Base-by-base conservation (phyloP, 768 basidiomycete species). In the Sarcomyxa edulis region DNA sequence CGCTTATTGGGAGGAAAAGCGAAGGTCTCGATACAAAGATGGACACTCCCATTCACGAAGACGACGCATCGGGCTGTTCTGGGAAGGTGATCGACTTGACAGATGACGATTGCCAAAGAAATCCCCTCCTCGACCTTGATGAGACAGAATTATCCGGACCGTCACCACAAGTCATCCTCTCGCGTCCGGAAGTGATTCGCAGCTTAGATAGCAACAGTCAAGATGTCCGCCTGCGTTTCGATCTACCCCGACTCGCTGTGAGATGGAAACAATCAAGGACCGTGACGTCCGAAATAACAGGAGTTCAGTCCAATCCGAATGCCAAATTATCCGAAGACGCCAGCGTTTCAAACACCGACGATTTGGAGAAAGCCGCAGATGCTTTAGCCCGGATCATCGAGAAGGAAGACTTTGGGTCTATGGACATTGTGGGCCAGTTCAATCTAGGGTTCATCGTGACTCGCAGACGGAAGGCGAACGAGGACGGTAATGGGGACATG, bases 361-460 rank as follows among this genome's bases (percentile, higher is more conserved):
- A 76, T 22, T 74, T 83, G 35, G 65, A 72, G 10, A 68, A 61
- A 10, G 72, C 67, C 9, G 85, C 76, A 0, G 75, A 74, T 34
- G 81, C 81, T 0, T 76, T 99, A 2, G 74, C 87, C 8, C 76
- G 94, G 11, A 79, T 91, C 23, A 93, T 99, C 19, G 72, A 78
- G 29, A 98, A 98, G 63, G 55, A 60, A 2, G 94, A 99, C 61
- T 98, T 99, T 49, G 71, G 58, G 6, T 48, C 48, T 5, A 98
- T 99, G 96, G 69, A 81, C 0, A 62, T 96, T 9, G 48, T 95
- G 29, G 96, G 96, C 0, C 96, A 99, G 60, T 99, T 97, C 60
- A 99, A 99, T 50, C 72, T 84, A 22, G 94, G 94, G 0, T 99
- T 99, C 60, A 91, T 99, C 58, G 74, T 99, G 41, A 76, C 78